Conservation (phyloP, 306 rosid genomes). For the Acacia crassicarpa region DNA sequence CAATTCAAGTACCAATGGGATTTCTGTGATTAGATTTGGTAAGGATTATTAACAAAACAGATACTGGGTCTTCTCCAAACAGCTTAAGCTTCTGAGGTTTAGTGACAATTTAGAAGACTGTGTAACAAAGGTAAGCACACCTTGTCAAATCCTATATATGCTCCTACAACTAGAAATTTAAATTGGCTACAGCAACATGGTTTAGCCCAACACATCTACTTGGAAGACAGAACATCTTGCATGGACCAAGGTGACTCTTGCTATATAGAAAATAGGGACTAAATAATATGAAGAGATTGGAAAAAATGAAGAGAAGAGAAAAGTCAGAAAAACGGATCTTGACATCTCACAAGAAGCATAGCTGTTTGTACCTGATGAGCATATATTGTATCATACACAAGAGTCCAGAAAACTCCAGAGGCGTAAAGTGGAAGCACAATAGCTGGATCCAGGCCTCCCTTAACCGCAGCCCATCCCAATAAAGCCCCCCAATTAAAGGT, state of each 20-base stretch:
- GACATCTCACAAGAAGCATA: neutral
- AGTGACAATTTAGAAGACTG: neutral
- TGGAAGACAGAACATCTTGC: neutral
- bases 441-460: constrained; percentile 76
- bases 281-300: constrained; percentile 1
- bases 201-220: neutral
- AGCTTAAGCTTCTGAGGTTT: neutral
- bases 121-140: neutral
- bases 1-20: neutral
- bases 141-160: neutral
- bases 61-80: neutral
- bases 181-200: neutral
- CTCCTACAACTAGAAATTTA: neutral
- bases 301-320: neutral
- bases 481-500: constrained; percentile 96
- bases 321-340: constrained; percentile 8
- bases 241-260: neutral
- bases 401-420: constrained; percentile 94
- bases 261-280: neutral
- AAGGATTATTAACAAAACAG: neutral
- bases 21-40: neutral
- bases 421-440: constrained; percentile 78
- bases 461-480: constrained; percentile 91
- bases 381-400: constrained; percentile 87
- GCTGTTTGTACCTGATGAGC: constrained; percentile 84